Percentiles rank a stretch among this genome's conserved stretches.
Conservation (phyloP, 2,329 filamentous ascomycete genomes). For the Domatiomyces globalis region DNA sequence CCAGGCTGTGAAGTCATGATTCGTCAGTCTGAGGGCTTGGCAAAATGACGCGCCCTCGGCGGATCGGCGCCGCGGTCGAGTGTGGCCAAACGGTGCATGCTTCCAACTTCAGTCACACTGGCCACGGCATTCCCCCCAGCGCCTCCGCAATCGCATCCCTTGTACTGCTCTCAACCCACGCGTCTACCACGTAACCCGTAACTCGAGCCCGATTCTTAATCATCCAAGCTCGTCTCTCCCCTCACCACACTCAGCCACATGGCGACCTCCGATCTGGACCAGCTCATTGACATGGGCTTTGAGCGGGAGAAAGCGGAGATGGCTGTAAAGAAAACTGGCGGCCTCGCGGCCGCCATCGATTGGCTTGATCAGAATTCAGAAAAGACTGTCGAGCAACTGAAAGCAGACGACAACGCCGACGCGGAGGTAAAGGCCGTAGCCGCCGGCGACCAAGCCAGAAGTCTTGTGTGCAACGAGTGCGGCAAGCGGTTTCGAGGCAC, state of each 20-base stretch:
- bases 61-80: too few species aligned
- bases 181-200: too few species aligned
- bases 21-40: not conserved
- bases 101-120: too few species aligned
- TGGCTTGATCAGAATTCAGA: constrained; percentile 92
- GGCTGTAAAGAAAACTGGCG: constrained; percentile 70
- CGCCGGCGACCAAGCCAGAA: constrained; percentile 54
- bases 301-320: constrained; percentile 68
- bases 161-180: too few species aligned
- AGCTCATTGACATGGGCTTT: constrained; percentile 59
- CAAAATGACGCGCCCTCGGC: too few species aligned
- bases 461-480: constrained; percentile 87
- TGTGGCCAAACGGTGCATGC: too few species aligned
- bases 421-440: constrained; percentile 51
- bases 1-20: not conserved
- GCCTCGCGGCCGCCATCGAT: constrained; percentile 73
- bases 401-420: constrained; percentile 40
- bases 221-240: too few species aligned
- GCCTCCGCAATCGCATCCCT: too few species aligned
- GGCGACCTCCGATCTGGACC: constrained; percentile 40
- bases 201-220: too few species aligned
- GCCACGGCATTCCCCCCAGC: too few species aligned
- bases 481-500: constrained; percentile 77
- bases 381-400: constrained; percentile 69
- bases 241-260: constrained; percentile 3